A percentile compares a stretch with the other conserved stretches of the same genome.
Evolutionary conservation across 2,329 filamentous ascomycete genomes (phyloP).

Genomic region (Ophiostoma montium): DNA sequence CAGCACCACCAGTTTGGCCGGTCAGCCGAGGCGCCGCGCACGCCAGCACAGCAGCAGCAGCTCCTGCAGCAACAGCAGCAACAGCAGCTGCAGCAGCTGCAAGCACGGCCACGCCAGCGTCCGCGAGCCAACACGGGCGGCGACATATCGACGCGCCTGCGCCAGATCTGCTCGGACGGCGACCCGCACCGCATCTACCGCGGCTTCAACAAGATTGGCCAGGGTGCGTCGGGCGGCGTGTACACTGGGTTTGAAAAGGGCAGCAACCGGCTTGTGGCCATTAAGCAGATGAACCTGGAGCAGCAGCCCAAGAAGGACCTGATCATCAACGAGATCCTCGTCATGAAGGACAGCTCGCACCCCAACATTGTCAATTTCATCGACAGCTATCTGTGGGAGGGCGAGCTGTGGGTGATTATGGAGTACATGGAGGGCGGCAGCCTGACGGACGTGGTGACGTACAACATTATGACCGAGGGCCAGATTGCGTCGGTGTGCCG

Average conservation of each 20-base stretch:
- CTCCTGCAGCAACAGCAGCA: constrained; percentile 14
- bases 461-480: constrained; percentile 97
- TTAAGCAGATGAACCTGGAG: constrained; percentile 99
- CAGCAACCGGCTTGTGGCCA: constrained; percentile 80
- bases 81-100: constrained; percentile 11
- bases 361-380: constrained; percentile 99
- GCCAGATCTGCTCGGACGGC: constrained; percentile 77
- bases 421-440: constrained; percentile 99
- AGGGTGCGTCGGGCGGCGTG: constrained; percentile 91
- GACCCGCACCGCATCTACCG: constrained; percentile 83
- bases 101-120: constrained; percentile 58
- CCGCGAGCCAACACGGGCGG: constrained; percentile 64
- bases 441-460: constrained; percentile 94
- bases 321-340: constrained; percentile 97
- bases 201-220: constrained; percentile 85
- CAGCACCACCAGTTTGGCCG: constrained; percentile 33
- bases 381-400: constrained; percentile 80
- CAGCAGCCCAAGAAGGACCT: constrained; percentile 98
- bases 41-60: constrained; percentile 25
- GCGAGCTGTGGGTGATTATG: constrained; percentile 98
- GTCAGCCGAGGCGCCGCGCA: constrained; percentile 23
- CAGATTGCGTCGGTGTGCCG: constrained; percentile 93
- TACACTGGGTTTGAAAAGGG: constrained; percentile 79
- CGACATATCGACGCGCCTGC: constrained; percentile 71
- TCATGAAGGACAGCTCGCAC: constrained; percentile 98